These are phyloP conservation scores for Malania oleifera DNA, from an alignment of 164 flowering plant genomes.

Conservation along the genomic window DNA sequence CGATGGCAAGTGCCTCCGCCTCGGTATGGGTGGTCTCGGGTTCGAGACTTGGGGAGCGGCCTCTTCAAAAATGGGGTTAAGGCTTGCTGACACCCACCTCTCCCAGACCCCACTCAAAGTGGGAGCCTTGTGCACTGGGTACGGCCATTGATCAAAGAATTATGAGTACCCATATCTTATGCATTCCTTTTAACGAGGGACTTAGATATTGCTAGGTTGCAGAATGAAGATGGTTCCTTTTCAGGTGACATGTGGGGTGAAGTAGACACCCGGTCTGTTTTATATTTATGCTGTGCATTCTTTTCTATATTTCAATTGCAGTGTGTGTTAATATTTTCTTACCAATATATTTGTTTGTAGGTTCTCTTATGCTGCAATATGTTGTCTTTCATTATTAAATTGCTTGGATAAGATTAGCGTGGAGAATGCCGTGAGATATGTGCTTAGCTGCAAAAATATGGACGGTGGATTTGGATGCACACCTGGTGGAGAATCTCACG, in stretches of 20 bases:
- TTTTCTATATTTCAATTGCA: not conserved
- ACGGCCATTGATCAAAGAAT: too few species aligned
- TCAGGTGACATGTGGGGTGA: slow-evolving; percentile 98
- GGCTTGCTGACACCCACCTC: too few species aligned
- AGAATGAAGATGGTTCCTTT: slow-evolving; percentile 95
- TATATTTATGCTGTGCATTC: not conserved
- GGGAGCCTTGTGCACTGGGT: too few species aligned
- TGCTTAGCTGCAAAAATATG: slow-evolving; percentile 87
- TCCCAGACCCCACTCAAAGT: too few species aligned
- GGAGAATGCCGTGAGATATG: slow-evolving; percentile 75
- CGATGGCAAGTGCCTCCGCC: too few species aligned
- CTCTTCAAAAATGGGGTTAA: too few species aligned
- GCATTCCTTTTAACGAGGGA: too few species aligned
- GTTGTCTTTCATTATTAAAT: slow-evolving; percentile 62
- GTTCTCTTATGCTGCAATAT: slow-evolving; percentile 82
- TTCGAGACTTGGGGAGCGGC: too few species aligned
- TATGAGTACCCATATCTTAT: too few species aligned
- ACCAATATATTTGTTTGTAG: slow-evolving; percentile 27
- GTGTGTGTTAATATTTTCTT: not conserved
- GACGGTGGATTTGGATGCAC: slow-evolving; percentile 98
- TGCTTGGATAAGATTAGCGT: slow-evolving; percentile 72
- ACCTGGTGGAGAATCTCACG: slow-evolving; percentile 95
- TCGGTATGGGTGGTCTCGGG: too few species aligned
- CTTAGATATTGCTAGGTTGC: slow-evolving; percentile 67
- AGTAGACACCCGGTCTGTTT: slow-evolving; percentile 66